Conservation (phyloP, 768 basidiomycete species). For the Hydnum rufescens region DNA sequence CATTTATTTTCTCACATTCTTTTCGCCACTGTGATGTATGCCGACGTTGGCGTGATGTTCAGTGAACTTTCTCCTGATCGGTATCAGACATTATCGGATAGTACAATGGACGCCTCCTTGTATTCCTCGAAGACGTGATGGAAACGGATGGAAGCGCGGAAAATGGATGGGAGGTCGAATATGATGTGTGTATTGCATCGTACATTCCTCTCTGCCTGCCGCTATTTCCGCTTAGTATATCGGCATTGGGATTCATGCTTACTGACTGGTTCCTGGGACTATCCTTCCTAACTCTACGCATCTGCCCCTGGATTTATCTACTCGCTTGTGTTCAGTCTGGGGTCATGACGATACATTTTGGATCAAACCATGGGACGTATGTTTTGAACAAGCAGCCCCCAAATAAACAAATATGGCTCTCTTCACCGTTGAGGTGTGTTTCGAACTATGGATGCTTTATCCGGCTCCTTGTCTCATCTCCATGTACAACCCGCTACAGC, state of each 20-base stretch:
- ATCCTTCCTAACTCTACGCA: conserved; percentile 1
- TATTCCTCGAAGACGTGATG: conserved; percentile 49
- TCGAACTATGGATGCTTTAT: neutral
- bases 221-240: neutral
- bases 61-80: conserved; percentile 37
- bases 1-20: no score
- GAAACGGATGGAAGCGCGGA: conserved; percentile 32
- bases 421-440: conserved; percentile 59
- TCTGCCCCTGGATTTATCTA: neutral
- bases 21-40: no score
- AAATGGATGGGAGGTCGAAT: conserved; percentile 63
- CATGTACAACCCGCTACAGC: conserved; percentile 21
- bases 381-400: conserved; percentile 96
- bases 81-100: conserved; percentile 57
- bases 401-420: conserved; percentile 94
- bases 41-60: no score
- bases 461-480: neutral
- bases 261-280: neutral
- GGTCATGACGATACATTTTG: conserved; percentile 69
- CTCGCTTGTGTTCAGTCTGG: conserved; percentile 41
- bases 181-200: conserved; percentile 37
- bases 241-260: neutral
- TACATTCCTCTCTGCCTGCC: neutral
- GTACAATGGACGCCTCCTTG: conserved; percentile 60
- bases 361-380: conserved; percentile 53